Evolutionary conservation across 495 filamentous ascomycete genomes (phyloP).

Genomic region (Tuber indicum): DNA sequence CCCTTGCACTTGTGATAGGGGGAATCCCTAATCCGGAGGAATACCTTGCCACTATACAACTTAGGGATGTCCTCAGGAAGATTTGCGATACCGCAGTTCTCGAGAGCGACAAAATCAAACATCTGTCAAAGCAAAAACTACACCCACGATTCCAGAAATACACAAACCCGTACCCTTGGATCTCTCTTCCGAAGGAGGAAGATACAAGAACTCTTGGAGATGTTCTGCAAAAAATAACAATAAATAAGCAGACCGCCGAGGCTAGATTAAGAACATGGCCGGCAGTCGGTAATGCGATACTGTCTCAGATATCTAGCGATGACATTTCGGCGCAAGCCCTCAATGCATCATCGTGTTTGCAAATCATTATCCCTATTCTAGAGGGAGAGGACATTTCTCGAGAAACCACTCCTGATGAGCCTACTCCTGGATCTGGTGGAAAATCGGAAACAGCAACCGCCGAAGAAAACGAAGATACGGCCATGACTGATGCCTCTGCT

Average conservation of each 20-base stretch:
- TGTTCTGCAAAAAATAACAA: conserved; percentile 24
- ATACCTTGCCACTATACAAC: conserved; percentile 69
- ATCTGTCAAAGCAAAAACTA: conserved; percentile 57
- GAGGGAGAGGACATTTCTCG: conserved; percentile 36
- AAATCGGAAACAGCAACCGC: conserved; percentile 17
- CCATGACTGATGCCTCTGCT: conserved; percentile 40
- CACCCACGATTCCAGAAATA: conserved; percentile 58
- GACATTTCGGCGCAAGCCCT: conserved; percentile 43
- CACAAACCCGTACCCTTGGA: conserved; percentile 69
- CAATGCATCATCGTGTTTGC: conserved; percentile 43
- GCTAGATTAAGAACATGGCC: conserved; percentile 47
- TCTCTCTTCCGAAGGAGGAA: conserved; percentile 52
- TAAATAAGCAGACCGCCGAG: conserved; percentile 42
- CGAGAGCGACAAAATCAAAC: conserved; percentile 59
- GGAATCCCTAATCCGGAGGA: conserved; percentile 54
- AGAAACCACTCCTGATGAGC: conserved; percentile 36
- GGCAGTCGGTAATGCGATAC: conserved; percentile 53
- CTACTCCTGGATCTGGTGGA: conserved; percentile 10
- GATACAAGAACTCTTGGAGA: conserved; percentile 28
- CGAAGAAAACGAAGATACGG: conserved; percentile 41
- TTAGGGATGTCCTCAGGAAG: conserved; percentile 59
- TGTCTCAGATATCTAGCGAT: conserved; percentile 46
- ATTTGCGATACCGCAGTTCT: conserved; percentile 68
- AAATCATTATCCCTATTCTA: conserved; percentile 40
- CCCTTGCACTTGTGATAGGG: conserved; percentile 55